phyloP scores from a whole-genome alignment of 2,329 filamentous ascomycete species.

The Cercospora sesami region DNA sequence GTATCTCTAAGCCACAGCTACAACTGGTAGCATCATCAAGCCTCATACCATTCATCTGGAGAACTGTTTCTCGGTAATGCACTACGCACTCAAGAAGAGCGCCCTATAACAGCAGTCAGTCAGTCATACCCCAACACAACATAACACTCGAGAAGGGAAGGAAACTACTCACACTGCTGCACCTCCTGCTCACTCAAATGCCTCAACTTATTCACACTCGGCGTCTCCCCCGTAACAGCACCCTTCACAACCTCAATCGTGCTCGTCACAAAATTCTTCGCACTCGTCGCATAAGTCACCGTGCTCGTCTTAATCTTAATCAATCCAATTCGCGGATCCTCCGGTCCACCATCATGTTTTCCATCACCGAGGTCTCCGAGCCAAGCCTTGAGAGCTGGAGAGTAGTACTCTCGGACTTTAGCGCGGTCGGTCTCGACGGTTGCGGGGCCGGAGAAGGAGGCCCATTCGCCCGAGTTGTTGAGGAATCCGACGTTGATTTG shows the following conservation, averaged over 20 bases:
- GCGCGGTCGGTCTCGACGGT: conserved; percentile 68
- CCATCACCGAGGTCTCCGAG: conserved; percentile 82
- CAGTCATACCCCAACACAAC: background rate
- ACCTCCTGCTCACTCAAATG: conserved; percentile 70
- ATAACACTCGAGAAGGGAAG: background rate
- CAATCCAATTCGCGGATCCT: conserved; percentile 78
- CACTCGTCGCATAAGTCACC: conserved; percentile 67
- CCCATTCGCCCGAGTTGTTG: conserved; percentile 72
- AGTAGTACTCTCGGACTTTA: conserved; percentile 74
- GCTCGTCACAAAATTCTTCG: conserved; percentile 63
- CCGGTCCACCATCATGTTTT: conserved; percentile 75
- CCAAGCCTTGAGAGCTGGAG: conserved; percentile 74
- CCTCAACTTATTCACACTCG: conserved; percentile 72
- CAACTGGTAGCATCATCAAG: background rate
- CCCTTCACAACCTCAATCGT: conserved; percentile 74
- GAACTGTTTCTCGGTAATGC: background rate
- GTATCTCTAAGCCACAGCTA: background rate
- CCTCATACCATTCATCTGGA: background rate
- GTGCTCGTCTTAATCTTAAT: conserved; percentile 74
- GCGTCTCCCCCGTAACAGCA: conserved; percentile 68
- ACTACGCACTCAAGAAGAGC: conserved; percentile 7
- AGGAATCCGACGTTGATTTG: conserved; percentile 82
- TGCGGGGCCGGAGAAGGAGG: conserved; percentile 75
- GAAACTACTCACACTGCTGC: conserved; percentile 51
- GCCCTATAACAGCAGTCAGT: conserved; percentile 2